phyloP scores from a whole-genome alignment of 768 basidiomycete species.

The Suillus placidus region DNA sequence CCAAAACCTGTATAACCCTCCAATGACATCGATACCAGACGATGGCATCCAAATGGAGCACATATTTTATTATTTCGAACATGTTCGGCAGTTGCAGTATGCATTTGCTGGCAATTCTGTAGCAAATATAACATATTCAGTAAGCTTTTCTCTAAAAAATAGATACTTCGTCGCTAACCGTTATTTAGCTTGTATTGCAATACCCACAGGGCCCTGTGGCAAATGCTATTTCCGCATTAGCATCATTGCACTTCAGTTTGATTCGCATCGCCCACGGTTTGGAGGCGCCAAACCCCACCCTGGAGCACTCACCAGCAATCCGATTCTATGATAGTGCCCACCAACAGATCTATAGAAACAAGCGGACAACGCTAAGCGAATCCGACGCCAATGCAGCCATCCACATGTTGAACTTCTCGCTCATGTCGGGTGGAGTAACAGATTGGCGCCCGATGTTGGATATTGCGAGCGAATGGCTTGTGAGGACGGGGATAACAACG shows the following conservation, averaged over 20 bases:
- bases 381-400: constrained; percentile 78
- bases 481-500: constrained; percentile 60
- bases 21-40: constrained; percentile 32
- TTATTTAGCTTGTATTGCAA: constrained; percentile 49
- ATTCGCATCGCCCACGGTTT: constrained; percentile 64
- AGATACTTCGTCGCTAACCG: constrained; percentile 15
- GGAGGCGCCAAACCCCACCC: constrained; percentile 53
- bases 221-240: constrained; percentile 75
- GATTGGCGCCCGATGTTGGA: constrained; percentile 74
- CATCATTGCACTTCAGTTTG: constrained; percentile 67
- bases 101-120: constrained; percentile 64
- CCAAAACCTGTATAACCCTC: constrained; percentile 32
- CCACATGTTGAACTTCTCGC: constrained; percentile 74
- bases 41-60: constrained; percentile 57
- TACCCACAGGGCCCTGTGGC: constrained; percentile 74
- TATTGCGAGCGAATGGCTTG: constrained; percentile 77
- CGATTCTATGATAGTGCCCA: constrained; percentile 73
- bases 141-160: constrained; percentile 38
- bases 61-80: constrained; percentile 75
- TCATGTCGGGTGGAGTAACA: constrained; percentile 65
- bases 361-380: constrained; percentile 58
- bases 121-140: constrained; percentile 66
- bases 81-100: constrained; percentile 68
- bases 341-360: constrained; percentile 60
- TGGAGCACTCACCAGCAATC: constrained; percentile 59